Evolutionary conservation across 495 filamentous ascomycete genomes (phyloP).

Genomic region (Trichoderma gamsii): DNA sequence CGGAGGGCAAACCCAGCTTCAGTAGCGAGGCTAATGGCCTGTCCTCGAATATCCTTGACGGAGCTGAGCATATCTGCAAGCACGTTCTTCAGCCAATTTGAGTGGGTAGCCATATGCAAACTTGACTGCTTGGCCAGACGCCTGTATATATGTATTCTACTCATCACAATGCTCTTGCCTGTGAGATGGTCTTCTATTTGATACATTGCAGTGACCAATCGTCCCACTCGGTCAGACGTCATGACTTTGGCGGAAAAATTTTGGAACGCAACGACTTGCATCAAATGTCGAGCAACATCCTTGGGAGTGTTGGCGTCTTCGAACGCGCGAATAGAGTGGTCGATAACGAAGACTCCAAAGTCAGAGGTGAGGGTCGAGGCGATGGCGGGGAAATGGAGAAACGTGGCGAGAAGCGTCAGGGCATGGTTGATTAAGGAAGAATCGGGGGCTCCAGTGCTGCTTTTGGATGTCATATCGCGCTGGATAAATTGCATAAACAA

Average conservation of each 20-base stretch:
- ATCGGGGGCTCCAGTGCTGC: slow-evolving; percentile 46
- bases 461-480: slow-evolving; percentile 61
- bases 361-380: slow-evolving; percentile 62
- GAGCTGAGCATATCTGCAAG: slow-evolving; percentile 73
- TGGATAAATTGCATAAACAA: slow-evolving; percentile 71
- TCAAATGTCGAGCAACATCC: slow-evolving; percentile 65
- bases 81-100: slow-evolving; percentile 75
- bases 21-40: slow-evolving; percentile 68
- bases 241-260: slow-evolving; percentile 69
- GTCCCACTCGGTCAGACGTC: slow-evolving; percentile 58
- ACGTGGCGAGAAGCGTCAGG: slow-evolving; percentile 63
- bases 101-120: slow-evolving; percentile 54
- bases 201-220: slow-evolving; percentile 61
- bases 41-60: slow-evolving; percentile 64
- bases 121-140: slow-evolving; percentile 64
- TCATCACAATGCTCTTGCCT: slow-evolving; percentile 69
- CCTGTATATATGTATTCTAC: slow-evolving; percentile 69
- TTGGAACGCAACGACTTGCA: slow-evolving; percentile 71
- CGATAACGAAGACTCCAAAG: slow-evolving; percentile 71
- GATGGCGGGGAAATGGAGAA: slow-evolving; percentile 63
- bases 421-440: slow-evolving; percentile 65
- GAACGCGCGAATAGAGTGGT: slow-evolving; percentile 66
- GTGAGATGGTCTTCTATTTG: slow-evolving; percentile 65
- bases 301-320: slow-evolving; percentile 56
- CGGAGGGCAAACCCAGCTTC: slow-evolving; percentile 60